Evolutionary conservation across 139 green algal species (phyloP), one percentile per base, ranked within the genome.

Genomic region (Zygnema cylindricum): DNA sequence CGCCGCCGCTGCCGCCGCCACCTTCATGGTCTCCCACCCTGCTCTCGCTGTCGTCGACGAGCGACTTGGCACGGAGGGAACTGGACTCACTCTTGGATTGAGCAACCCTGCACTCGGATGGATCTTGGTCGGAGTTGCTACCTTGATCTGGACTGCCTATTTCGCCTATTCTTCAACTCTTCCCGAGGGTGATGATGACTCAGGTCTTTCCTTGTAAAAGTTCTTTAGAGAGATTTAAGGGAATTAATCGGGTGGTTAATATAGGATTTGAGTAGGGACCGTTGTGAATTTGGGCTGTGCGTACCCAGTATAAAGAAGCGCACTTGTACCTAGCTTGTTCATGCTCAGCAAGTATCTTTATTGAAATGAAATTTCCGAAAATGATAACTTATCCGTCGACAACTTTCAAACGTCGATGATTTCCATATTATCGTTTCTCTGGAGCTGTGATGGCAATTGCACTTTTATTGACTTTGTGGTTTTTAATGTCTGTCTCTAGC

Each of bases 61-160:
- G 41, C 49, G 87, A 7, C 39, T 92, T 69, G 55, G 38, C 63
- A 83, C 49, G 7, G 87, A 92, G 40, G 87, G 87, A 23, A 89
- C 49, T 7, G 84, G 87, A 7, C 83, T 87, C 1, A 21, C 87
- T 1, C 84, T 92, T 42, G 87, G 87, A 32, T 33, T 92, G 30
- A 92, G 43, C 57, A 85, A 92, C 63, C n/a, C 55, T 7, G 84
- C 41, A 39, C 55, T 92, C 2, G 86, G 55, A 49, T 92, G 87
- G 87, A 33, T 92, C 84, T 22, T 92, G 1, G 36, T 92, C 85
- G 87, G 81, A 11, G 87, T 92, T n/a, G 91, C 90, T 75, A 43
- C 33, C 21, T 49, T 42, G 41, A 83, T 90, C 85, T 90, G 85
- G 85, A 76, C 83, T 41, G 38, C 89, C 32, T 90, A 91, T 55